Conservation (phyloP, 768 basidiomycete species). For the Lactarius psammicola region DNA sequence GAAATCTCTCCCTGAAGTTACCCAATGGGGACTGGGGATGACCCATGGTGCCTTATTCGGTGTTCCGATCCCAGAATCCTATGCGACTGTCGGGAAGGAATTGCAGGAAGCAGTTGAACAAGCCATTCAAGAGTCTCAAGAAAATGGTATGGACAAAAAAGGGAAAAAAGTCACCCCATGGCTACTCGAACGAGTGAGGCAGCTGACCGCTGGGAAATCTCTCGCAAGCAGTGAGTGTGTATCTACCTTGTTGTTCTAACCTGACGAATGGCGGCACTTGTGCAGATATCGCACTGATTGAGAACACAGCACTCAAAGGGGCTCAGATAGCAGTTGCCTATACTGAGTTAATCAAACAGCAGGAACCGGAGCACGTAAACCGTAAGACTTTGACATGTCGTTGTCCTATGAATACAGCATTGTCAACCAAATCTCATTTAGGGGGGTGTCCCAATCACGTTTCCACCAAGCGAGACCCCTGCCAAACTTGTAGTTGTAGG, state of each 20-base stretch:
- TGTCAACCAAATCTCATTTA: constrained; percentile 5
- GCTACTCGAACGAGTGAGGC: constrained; percentile 78
- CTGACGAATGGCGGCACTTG: not conserved
- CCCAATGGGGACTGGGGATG: constrained; percentile 67
- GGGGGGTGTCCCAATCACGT: not conserved
- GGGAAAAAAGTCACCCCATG: constrained; percentile 97
- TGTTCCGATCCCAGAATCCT: constrained; percentile 82
- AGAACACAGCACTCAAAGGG: constrained; percentile 82
- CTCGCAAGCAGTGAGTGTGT: constrained; percentile 60
- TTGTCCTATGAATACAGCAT: not conserved
- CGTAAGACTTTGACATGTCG: constrained; percentile 14
- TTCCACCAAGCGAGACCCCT: constrained; percentile 5
- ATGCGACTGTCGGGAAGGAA: constrained; percentile 59
- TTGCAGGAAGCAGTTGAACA: constrained; percentile 80
- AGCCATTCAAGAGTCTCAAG: constrained; percentile 81
- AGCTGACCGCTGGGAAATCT: constrained; percentile 75
- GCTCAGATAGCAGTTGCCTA: constrained; percentile 79
- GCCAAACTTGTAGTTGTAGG: constrained; percentile 74
- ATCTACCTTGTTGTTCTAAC: not conserved
- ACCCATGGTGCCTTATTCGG: constrained; percentile 79
- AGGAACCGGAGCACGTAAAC: not conserved
- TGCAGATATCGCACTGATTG: constrained; percentile 79
- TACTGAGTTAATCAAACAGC: constrained; percentile 44
- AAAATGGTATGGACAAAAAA: constrained; percentile 68
- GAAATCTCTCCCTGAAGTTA: constrained; percentile 45